Evolutionary conservation across 129 eudicot genomes (phyloP).

Genomic region (Solidago caesia): DNA sequence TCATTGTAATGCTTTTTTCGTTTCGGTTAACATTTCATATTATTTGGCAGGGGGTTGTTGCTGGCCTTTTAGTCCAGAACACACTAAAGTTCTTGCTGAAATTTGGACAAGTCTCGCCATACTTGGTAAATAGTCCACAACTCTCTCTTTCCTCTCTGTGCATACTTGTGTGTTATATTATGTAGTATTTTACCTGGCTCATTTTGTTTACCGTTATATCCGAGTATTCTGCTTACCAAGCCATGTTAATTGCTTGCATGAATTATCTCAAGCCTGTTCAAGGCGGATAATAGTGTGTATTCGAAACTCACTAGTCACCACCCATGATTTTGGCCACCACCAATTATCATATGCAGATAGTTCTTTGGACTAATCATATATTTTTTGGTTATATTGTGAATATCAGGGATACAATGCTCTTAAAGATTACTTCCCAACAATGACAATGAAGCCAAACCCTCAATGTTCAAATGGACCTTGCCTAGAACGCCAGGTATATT

Average conservation of each 20-base stretch:
- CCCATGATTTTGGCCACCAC: background rate
- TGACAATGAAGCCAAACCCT: constrained; percentile 97
- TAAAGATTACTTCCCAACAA: constrained; percentile 90
- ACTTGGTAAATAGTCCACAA: constrained; percentile 57
- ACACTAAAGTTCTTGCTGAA: constrained; percentile 81
- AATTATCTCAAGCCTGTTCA: background rate
- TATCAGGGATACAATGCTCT: constrained; percentile 91
- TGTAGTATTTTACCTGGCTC: background rate
- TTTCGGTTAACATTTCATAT: background rate
- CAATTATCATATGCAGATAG: background rate
- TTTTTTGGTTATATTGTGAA: constrained; percentile 5
- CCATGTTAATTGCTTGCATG: background rate
- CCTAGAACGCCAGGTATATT: constrained; percentile 77
- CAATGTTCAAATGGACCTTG: constrained; percentile 96
- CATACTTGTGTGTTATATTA: background rate
- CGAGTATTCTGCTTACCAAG: background rate
- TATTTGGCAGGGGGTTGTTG: constrained; percentile 79
- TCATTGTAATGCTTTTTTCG: background rate
- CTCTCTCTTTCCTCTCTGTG: constrained; percentile 6
- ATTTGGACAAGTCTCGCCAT: constrained; percentile 79
- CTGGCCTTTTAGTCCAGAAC: constrained; percentile 93
- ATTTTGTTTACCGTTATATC: background rate
- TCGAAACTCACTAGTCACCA: background rate
- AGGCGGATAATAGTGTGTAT: constrained; percentile 7
- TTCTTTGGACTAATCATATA: background rate